Evolutionary conservation across 345 rosid species (phyloP).

Genomic region (Physaria fendleri): DNA sequence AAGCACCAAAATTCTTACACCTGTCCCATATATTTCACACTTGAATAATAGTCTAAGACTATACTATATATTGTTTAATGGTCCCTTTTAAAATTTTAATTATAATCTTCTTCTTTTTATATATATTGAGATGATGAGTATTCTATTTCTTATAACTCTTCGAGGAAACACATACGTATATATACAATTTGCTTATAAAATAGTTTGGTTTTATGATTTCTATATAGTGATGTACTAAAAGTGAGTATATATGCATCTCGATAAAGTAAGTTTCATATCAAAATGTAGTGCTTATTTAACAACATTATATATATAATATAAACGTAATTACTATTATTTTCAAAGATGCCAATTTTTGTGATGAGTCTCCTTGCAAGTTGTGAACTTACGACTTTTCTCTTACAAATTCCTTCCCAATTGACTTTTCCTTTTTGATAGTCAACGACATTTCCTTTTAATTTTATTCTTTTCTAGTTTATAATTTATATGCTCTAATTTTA

Average conservation of each 20-base stretch:
- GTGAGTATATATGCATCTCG: slow-evolving; percentile 31
- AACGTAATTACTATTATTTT: slow-evolving; percentile 6
- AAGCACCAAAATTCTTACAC: slow-evolving; percentile 2
- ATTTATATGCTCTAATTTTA: not conserved
- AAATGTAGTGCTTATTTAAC: slow-evolving; percentile 19
- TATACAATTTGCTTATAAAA: not conserved
- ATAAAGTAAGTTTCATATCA: slow-evolving; percentile 29
- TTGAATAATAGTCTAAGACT: not conserved
- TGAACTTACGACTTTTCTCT: slow-evolving; percentile 10
- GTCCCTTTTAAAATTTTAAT: not conserved
- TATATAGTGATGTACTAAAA: not conserved
- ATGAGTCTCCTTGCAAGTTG: slow-evolving; percentile 17
- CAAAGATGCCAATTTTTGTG: slow-evolving; percentile 23
- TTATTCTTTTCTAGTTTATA: not conserved
- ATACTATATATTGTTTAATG: not conserved
- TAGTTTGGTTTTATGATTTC: not conserved
- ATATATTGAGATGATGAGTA: not conserved
- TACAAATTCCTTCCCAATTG: slow-evolving; percentile 9
- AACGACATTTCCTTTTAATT: not conserved
- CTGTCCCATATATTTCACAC: not conserved
- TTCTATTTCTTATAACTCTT: not conserved
- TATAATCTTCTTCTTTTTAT: not conserved
- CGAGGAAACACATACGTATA: not conserved
- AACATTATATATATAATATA: not conserved
- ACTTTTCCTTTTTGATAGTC: not conserved